phyloP scores from a whole-genome alignment of 2,329 filamentous ascomycete species.

The Lachnellula occidentalis region DNA sequence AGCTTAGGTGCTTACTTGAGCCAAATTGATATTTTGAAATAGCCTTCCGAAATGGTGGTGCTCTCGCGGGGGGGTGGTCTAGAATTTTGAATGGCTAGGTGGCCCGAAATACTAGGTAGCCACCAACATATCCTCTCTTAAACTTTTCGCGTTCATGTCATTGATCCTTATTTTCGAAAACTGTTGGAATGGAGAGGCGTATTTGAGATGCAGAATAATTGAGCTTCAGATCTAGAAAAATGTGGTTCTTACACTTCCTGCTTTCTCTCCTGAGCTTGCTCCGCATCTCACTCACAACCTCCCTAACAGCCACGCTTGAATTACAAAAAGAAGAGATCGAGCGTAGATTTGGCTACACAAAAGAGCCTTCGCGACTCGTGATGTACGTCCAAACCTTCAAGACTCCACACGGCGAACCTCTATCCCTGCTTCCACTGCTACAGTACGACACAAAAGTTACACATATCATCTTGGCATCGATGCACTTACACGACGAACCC shows the following conservation, averaged over 20 bases:
- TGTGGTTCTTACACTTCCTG: background rate
- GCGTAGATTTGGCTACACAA: background rate
- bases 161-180: background rate
- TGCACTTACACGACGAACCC: slow-evolving; percentile 69
- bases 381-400: slow-evolving; percentile 62
- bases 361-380: slow-evolving; percentile 31
- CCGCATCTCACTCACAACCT: background rate
- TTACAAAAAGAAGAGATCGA: background rate
- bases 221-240: background rate
- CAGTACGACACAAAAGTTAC: slow-evolving; percentile 55
- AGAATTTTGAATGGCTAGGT: background rate
- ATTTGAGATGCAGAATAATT: background rate
- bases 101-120: background rate
- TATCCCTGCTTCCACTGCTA: slow-evolving; percentile 53
- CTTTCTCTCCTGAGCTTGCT: background rate
- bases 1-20: background rate
- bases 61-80: background rate
- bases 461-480: slow-evolving; percentile 77
- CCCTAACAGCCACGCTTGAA: background rate
- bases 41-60: background rate
- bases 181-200: background rate
- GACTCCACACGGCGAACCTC: slow-evolving; percentile 40
- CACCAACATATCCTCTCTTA: background rate
- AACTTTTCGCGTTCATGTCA: background rate
- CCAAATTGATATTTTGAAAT: background rate